A percentile compares a stretch with the other conserved stretches of the same genome.
Conservation (phyloP, 768 basidiomycete species). For the Candolleomyces aberdarensis region DNA sequence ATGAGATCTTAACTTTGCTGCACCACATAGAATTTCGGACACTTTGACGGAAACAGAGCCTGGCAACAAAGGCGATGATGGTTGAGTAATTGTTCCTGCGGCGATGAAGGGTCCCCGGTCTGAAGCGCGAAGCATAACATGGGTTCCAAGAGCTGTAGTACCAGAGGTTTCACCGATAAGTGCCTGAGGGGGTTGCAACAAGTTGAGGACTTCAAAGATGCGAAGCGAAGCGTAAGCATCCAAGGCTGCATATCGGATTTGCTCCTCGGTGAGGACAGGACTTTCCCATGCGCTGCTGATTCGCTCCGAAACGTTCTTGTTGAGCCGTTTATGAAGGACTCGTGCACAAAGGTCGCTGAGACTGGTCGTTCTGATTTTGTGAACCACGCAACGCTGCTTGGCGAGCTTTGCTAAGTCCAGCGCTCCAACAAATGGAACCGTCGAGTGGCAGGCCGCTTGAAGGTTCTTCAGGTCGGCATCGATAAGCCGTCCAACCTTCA, state of each 20-base stretch:
- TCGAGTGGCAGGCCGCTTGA: constrained; percentile 12
- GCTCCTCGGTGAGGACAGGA: constrained; percentile 6
- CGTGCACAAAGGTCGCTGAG: constrained; percentile 27
- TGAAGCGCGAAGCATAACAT: constrained; percentile 9
- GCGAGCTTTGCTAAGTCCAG: constrained; percentile 26
- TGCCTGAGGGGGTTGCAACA: constrained; percentile 14
- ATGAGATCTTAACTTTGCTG: constrained; percentile 13
- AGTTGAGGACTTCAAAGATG: constrained; percentile 18
- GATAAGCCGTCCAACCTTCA: constrained; percentile 23
- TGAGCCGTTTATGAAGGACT: constrained; percentile 16
- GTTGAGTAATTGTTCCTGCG: background rate
- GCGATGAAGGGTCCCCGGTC: constrained; percentile 2
- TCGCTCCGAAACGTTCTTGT: constrained; percentile 16
- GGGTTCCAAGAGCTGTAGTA: background rate
- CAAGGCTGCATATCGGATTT: constrained; percentile 13
- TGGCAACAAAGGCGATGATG: background rate
- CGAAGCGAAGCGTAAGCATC: constrained; percentile 14
- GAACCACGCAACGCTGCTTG: constrained; percentile 19
- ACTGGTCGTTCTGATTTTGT: constrained; percentile 13
- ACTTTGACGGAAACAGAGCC: constrained; percentile 8
- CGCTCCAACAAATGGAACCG: constrained; percentile 19
- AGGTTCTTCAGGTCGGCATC: constrained; percentile 19
- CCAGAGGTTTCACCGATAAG: background rate
- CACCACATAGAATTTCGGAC: constrained; percentile 9
- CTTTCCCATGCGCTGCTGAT: constrained; percentile 17